Evolutionary conservation across 495 filamentous ascomycete genomes (phyloP), one percentile per base, ranked within the genome.

Genomic region (Achaetomiella virescens): DNA sequence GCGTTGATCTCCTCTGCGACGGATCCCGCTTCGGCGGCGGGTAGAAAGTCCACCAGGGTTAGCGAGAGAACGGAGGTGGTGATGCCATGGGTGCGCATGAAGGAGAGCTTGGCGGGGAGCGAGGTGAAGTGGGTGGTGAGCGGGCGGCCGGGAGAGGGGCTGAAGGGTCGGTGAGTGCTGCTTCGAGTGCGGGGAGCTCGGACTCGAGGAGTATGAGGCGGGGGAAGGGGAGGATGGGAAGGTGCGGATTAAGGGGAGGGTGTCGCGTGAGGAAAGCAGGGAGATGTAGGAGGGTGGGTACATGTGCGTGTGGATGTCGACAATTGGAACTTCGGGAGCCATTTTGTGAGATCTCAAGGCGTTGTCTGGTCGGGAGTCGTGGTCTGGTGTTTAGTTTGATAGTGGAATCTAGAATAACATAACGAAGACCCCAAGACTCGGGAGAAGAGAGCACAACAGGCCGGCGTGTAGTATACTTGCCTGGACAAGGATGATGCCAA

Each of bases 271-370:
- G 63, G 85, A 82, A 24, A 97, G 84, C 65, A 96, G 83, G 51
- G 79, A 69, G 76, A 96, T 83, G 71, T 91, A 97, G 9, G 81
- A 78, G 0, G 87, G 87, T 0, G 90, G 88, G 69, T 97, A 96
- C 74, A 97, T 84, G 77, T 97, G 92, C 12, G 91, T 96, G 75
- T 97, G 92, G 64, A 97, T 81, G 71, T 97, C 92, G 42, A 96
- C 88, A 35, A 90, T 36, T 38, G 27, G 29, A 8, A 20, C 29
- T 38, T 25, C 21, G 17, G 21, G 3, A 17, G 41, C 22, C 38
- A 22, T 54, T 10, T 37, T 44, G 27, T 2, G 27, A 49, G 29
- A 6, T 29, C 17, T 37, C 5, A 5, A 9, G 27, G 4, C 9
- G 27, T 31, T 4, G 9, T 9, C 27, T 31, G 42, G 3, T 18